phyloP scores from a whole-genome alignment of 2,329 filamentous ascomycete genomes.

The Pseudopyrenochaeta lycopersici region DNA sequence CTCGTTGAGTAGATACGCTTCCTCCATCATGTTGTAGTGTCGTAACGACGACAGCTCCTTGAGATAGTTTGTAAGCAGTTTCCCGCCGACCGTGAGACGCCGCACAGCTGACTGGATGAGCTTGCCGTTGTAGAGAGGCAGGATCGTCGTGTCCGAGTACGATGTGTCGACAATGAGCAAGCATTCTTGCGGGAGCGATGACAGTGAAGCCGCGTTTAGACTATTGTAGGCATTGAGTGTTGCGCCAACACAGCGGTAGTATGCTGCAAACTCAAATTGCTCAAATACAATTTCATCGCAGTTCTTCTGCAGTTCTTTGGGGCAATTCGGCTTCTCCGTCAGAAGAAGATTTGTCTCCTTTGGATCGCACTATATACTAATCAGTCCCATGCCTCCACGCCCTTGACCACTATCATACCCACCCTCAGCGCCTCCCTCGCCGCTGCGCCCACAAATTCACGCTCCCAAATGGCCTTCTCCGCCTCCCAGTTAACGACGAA shows the following conservation, averaged over 20 bases:
- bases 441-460: slow-evolving; percentile 81
- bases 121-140: slow-evolving; percentile 81
- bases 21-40: slow-evolving; percentile 95
- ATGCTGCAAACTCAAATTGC: slow-evolving; percentile 91
- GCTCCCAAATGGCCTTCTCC: slow-evolving; percentile 94
- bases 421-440: slow-evolving; percentile 68
- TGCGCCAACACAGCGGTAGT: slow-evolving; percentile 78
- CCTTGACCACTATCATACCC: slow-evolving; percentile 23
- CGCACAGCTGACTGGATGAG: slow-evolving; percentile 83
- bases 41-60: slow-evolving; percentile 88
- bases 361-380: slow-evolving; percentile 69
- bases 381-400: slow-evolving; percentile 15
- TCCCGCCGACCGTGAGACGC: slow-evolving; percentile 89
- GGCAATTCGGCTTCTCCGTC: slow-evolving; percentile 84
- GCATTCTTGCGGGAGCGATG: slow-evolving; percentile 73
- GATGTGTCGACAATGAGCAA: slow-evolving; percentile 90
- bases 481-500: slow-evolving; percentile 97
- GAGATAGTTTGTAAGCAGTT: slow-evolving; percentile 90
- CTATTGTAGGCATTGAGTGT: slow-evolving; percentile 81
- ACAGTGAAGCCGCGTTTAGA: slow-evolving; percentile 53
- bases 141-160: slow-evolving; percentile 91
- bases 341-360: slow-evolving; percentile 84
- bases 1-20: slow-evolving; percentile 91
- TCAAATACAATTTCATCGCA: slow-evolving; percentile 98
- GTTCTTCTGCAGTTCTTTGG: slow-evolving; percentile 83